Evolutionary conservation across 2,329 filamentous ascomycete species (phyloP).

Genomic region (Gyromitra esculenta): DNA sequence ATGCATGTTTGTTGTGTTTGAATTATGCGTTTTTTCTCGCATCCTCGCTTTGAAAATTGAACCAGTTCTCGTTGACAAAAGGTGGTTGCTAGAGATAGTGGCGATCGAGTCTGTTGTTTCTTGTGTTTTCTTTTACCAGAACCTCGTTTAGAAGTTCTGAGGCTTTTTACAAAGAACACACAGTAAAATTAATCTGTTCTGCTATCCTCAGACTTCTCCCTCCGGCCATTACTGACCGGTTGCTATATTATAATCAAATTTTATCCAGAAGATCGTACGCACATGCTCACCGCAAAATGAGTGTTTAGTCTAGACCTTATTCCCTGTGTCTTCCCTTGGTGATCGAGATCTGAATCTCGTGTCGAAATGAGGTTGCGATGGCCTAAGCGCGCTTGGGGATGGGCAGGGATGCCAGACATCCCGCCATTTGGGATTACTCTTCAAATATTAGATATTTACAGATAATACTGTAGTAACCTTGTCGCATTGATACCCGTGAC

Average conservation of each 20-base stretch:
- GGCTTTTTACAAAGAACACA: conserved; percentile 13
- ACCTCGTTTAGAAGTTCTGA: not conserved
- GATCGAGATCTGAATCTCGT: too few species aligned
- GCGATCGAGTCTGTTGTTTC: conserved; percentile 2
- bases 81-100: not conserved
- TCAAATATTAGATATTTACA: not conserved
- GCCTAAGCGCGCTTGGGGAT: too few species aligned
- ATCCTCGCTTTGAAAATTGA: conserved; percentile 8
- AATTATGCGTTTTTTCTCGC: not conserved
- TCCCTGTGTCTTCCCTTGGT: too few species aligned
- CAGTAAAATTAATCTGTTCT: not conserved
- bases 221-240: too few species aligned
- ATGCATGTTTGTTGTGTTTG: conserved; percentile 4
- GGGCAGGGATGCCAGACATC: not conserved
- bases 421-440: not conserved
- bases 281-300: not conserved
- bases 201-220: not conserved
- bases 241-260: not conserved
- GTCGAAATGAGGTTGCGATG: too few species aligned
- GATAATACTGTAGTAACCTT: not conserved
- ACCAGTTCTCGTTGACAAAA: not conserved
- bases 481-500: too few species aligned
- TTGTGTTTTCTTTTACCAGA: conserved; percentile 7
- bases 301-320: too few species aligned
- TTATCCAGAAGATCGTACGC: not conserved